Evolutionary conservation across 495 filamentous ascomycete genomes (phyloP), one percentile per base, ranked within the genome.

Genomic region (Lophium mytilinum): DNA sequence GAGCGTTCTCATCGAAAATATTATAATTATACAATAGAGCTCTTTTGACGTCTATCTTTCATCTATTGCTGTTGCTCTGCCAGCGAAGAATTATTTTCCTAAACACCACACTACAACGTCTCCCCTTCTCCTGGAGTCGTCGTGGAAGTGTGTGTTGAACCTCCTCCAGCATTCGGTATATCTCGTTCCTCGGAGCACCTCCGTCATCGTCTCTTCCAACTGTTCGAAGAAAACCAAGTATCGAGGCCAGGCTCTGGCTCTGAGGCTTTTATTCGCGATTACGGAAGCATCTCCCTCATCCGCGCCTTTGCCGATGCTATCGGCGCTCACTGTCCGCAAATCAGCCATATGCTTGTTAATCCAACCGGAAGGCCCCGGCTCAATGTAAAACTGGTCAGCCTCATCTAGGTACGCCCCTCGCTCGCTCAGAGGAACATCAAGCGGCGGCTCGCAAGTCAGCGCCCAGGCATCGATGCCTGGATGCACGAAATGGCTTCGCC

Each of bases 381-480:
- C 9, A 11, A 47, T 18, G 69, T 95, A 96, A 75, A 96, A 98
- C 51, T 82, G 76, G 63, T 95, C 90, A 17, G 90, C 90, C 75
- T 98, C 91, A 64, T 97, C 92, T 3, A 83, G 68, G 67, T 97
- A 98, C 0, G 55, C 55, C 5, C 69, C 71, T 42, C 88, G 81
- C 57, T 82, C 67, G 51, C 81, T 75, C 1, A 69, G 53, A 8
- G 75, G 77, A 3, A 90, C 74, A 48, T 81, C 70, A 46, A 98
- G 63, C 0, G 94, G 93, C 14, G 94, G 93, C 61, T 96, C 90
- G 70, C 93, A 98, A 9, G 86, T 86, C 10, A 97, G 76, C 0
- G 93, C 92, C 81, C 92, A 91, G 3, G 90, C 89, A 53, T 83
- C 72, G 30, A 95, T 83, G 43, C 73, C 71, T 0, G 88, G 80